Base-by-base conservation (phyloP, 257 asterid genomes). In the Fraxinus anomala region DNA sequence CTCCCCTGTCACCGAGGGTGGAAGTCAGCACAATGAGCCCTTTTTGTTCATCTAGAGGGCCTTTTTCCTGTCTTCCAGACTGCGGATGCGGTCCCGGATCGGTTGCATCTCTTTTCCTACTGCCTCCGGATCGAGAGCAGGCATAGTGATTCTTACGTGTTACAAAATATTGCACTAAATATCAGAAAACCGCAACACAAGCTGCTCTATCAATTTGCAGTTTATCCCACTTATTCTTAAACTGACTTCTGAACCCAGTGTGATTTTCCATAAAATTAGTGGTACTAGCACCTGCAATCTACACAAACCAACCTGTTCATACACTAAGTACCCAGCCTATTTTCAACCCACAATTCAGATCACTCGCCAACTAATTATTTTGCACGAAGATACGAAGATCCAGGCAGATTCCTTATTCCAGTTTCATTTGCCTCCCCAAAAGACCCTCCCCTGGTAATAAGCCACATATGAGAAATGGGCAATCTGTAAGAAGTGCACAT, bases 381-480 rank as follows among this genome's bases (percentile, higher is more conserved):
- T 68, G 37, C 54, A 40, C 69, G 68, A 56, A 79, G 40, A 72
- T 72, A 40, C 69, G 68, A 56, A 79, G 40, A 72, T 72, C 26
- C 44, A 33, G 33, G 68, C 66, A 79, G 24, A 44, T 71, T 3
- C 26, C 21, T 69, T 37, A 36, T 77, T 30, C 23, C 34, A 30
- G 30, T 12, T 67, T 76, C 61, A 34, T 39, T 42, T 28, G 67
- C 75, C 51, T 28, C 40, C 71, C 61, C 61, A 23, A 51, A 69
- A 66, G 36, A 33, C 31, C 56, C 79, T 39, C 47, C 6, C 28
- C 17, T 28, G 42, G 76, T 37, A 79, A 37, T 67, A 6, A 9
- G 76, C 39, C 66, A 24, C 49, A 49, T 68, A 42, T 28, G 26
- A 72, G 63, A 78, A 31, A 31, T 73, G 65, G 23, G 36, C 23